These are phyloP conservation scores for Chlorophyllum brunneum DNA, from an alignment of 768 basidiomycete species.

Conservation along the genomic window DNA sequence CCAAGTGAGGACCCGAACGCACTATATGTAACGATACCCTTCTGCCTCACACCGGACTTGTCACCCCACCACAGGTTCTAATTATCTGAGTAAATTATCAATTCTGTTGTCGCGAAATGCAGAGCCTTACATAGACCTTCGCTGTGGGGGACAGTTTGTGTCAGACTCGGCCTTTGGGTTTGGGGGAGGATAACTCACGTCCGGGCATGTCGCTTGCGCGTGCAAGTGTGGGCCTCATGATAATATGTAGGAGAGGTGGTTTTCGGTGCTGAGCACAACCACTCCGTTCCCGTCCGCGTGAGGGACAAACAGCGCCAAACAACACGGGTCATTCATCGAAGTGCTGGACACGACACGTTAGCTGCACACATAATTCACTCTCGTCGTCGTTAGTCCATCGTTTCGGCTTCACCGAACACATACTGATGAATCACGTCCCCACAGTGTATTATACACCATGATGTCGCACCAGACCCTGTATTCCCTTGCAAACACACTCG, in stretches of 20 bases:
- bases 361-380: conserved; percentile 5
- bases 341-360: conserved; percentile 3
- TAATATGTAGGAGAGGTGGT: conserved; percentile 21
- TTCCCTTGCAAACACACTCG: conserved; percentile 78
- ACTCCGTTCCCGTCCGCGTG: conserved; percentile 33
- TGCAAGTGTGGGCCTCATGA: conserved; percentile 62
- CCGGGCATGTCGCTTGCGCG: conserved; percentile 78
- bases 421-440: not conserved
- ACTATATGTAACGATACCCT: conserved; percentile 82
- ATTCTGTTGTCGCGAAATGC: not conserved
- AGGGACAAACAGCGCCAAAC: conserved; percentile 27
- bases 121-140: conserved; percentile 71
- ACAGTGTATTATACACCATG: conserved; percentile 39
- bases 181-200: conserved; percentile 43
- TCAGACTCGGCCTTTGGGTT: not conserved
- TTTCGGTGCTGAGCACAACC: conserved; percentile 13
- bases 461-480: conserved; percentile 81
- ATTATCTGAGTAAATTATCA: not conserved
- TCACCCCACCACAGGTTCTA: conserved; percentile 94
- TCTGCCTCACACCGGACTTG: conserved; percentile 56
- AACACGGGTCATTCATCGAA: conserved; percentile 14
- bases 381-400: conserved; percentile 1
- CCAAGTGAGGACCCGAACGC: conserved; percentile 29
- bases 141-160: conserved; percentile 34
- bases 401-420: not conserved